Evolutionary conservation across 441 rosid species (phyloP), one percentile per base, ranked within the genome.

Genomic region (Pelargonium citronellum): DNA sequence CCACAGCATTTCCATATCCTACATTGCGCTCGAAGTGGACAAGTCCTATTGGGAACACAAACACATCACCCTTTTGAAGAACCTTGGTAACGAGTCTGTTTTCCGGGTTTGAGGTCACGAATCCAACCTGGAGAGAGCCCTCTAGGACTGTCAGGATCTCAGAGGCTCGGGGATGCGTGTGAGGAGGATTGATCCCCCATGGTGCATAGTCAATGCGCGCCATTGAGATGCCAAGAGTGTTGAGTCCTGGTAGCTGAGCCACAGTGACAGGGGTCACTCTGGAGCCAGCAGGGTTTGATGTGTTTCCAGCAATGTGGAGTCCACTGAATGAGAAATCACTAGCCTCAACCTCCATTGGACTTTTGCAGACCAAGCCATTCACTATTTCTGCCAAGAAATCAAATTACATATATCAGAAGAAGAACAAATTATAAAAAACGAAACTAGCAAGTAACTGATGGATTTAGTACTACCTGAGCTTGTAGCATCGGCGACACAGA

Each of bases 111-210:
- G 75, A 67, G 5, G 69, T 51, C 1, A 71, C 66, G 4, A 75
- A 71, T 22, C 78, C 74, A 24, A 70, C 71, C 3, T 17, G 13
- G 19, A 67, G 4, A 1, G 61, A 22, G 41, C 75, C 75, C 65
- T 71, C 66, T n/a, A 75, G 0, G 13, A 75, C 72, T 43, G 61
- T 53, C 6, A 75, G 68, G 61, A 75, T 75, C 70, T 75, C 75
- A 12, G 41, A 49, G 64, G 65, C 75, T 17, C 67, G 47, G 0
- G 73, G 73, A 27, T 76, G 72, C 7, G 68, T 67, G 44, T 63
- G 75, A 1, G 72, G 72, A 8, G 75, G 72, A 27, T 75, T 75
- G 58, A 68, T 44, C 19, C 73, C 75, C 9, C 47, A 44, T 0
- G 73, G 70, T 4, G 75, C 67, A 46, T 15, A 72, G 39, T 76